A percentile compares a stretch with the other conserved stretches of the same genome.
These are phyloP conservation scores for Nyssa sinensis DNA, from an alignment of 148 eudicot genomes.

Conservation along the genomic window DNA sequence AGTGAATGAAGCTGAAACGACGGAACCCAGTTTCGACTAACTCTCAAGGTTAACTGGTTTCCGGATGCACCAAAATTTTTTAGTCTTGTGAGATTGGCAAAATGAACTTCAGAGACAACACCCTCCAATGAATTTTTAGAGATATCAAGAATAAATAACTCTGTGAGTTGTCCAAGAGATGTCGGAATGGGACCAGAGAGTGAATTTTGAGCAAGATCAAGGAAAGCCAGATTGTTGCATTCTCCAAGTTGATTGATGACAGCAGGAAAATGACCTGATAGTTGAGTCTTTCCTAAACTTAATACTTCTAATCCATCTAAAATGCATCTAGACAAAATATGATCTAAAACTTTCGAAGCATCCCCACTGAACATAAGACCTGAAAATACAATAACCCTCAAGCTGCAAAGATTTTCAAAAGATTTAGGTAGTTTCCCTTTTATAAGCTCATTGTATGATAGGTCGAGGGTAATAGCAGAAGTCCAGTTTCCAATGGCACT, in stretches of 20 bases:
- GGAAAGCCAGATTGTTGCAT: neutral
- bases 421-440: neutral
- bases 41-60: slow-evolving; percentile 8
- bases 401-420: neutral
- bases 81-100: slow-evolving; percentile 1
- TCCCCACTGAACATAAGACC: neutral
- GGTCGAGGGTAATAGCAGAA: neutral
- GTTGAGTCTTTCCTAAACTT: too few relatives aligned
- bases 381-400: neutral
- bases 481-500: slow-evolving; percentile 1
- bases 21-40: slow-evolving; percentile 11
- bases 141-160: neutral
- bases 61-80: neutral
- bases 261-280: neutral
- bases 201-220: neutral
- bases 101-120: slow-evolving; percentile 12
- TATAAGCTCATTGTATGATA: neutral
- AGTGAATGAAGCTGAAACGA: neutral
- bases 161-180: slow-evolving; percentile 11
- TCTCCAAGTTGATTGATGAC: neutral
- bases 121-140: slow-evolving; percentile 7
- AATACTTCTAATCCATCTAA: neutral
- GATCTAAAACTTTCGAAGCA: neutral
- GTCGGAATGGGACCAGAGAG: slow-evolving; percentile 3
- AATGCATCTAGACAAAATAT: neutral